Percentiles rank a stretch among this genome's conserved stretches.
Evolutionary conservation across 2,329 filamentous ascomycete species (phyloP).

Genomic region (Nigrograna mackinnonii): DNA sequence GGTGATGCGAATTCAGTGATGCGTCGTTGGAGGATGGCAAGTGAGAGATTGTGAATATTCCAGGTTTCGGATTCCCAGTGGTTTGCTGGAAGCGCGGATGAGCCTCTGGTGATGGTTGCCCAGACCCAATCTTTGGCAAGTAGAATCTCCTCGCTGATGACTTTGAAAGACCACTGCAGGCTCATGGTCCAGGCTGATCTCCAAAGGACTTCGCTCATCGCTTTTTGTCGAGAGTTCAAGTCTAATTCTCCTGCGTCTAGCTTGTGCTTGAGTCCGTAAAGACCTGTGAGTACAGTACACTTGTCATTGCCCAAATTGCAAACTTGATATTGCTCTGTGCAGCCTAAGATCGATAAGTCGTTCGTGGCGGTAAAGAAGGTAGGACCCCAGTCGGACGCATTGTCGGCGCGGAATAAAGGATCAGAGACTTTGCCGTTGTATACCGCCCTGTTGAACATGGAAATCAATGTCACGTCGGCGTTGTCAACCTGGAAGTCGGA

Average conservation of each 20-base stretch:
- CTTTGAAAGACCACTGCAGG: conserved; percentile 17
- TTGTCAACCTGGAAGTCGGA: conserved; percentile 16
- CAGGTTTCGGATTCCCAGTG: conserved; percentile 22
- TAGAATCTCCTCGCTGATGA: conserved; percentile 14
- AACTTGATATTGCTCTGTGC: conserved; percentile 25
- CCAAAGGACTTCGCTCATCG: conserved; percentile 17
- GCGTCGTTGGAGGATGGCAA: conserved; percentile 22
- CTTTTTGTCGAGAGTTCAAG: conserved; percentile 13
- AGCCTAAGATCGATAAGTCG: conserved; percentile 19
- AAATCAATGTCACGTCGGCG: conserved; percentile 20
- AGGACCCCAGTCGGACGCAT: too few relatives aligned
- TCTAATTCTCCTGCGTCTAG: conserved; percentile 11
- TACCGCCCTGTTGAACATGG: conserved; percentile 16
- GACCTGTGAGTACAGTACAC: conserved; percentile 18
- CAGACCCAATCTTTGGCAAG: conserved; percentile 21
- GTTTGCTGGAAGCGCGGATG: conserved; percentile 8
- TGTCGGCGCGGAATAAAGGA: conserved; percentile 17
- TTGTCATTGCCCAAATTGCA: conserved; percentile 13
- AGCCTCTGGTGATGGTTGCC: conserved; percentile 8
- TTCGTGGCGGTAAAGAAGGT: conserved; percentile 8
- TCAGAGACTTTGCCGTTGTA: conserved; percentile 16
- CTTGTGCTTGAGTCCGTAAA: conserved; percentile 13
- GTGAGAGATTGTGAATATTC: conserved; percentile 25
- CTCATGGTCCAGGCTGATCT: conserved; percentile 19
- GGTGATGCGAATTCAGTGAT: conserved; percentile 18